Percentiles rank a stretch among this genome's conserved stretches.
Conservation (phyloP, 2,329 filamentous ascomycete genomes). For the Sphaerulina vaccinii region DNA sequence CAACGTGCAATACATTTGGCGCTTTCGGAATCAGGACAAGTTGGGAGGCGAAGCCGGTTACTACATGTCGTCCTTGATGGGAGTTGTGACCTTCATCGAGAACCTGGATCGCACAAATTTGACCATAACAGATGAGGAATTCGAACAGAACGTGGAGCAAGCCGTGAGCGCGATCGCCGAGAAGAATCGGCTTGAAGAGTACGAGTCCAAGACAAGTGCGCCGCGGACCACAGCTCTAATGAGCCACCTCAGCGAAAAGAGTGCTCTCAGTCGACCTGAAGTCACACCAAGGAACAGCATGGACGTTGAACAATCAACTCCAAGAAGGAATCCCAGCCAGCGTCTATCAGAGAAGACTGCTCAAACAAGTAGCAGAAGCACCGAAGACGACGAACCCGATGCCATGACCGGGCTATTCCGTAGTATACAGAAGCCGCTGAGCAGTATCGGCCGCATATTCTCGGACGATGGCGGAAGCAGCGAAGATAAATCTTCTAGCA, state of each 20-base stretch:
- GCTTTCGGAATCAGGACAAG: slow-evolving; percentile 97
- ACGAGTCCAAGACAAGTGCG: slow-evolving; percentile 34
- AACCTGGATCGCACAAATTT: slow-evolving; percentile 90
- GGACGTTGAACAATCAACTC: slow-evolving; percentile 59
- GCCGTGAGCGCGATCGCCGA: slow-evolving; percentile 95
- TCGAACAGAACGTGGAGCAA: slow-evolving; percentile 92
- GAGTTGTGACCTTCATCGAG: slow-evolving; percentile 94
- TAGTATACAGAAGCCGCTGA: slow-evolving; percentile 86
- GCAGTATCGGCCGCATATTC: slow-evolving; percentile 92
- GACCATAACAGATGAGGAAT: slow-evolving; percentile 91
- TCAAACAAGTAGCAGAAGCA: slow-evolving; percentile 22
- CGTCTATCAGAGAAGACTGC: slow-evolving; percentile 27
- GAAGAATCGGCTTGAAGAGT: slow-evolving; percentile 66
- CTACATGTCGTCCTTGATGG: slow-evolving; percentile 93
- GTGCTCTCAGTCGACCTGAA: slow-evolving; percentile 54
- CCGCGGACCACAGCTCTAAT: slow-evolving; percentile 39
- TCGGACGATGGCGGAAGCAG: slow-evolving; percentile 59
- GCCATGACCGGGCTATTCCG: slow-evolving; percentile 82
- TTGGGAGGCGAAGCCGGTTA: slow-evolving; percentile 96
- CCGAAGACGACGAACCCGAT: slow-evolving; percentile 60
- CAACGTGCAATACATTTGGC: slow-evolving; percentile 95
- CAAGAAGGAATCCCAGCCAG: slow-evolving; percentile 58
- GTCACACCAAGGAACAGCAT: slow-evolving; percentile 60
- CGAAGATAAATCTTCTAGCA: slow-evolving; percentile 27
- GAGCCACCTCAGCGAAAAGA: slow-evolving; percentile 47